Percentiles rank a stretch among this genome's conserved stretches.
These are phyloP conservation scores for Capsicum chinense DNA, from an alignment of 257 asterid species.

Conservation along the genomic window DNA sequence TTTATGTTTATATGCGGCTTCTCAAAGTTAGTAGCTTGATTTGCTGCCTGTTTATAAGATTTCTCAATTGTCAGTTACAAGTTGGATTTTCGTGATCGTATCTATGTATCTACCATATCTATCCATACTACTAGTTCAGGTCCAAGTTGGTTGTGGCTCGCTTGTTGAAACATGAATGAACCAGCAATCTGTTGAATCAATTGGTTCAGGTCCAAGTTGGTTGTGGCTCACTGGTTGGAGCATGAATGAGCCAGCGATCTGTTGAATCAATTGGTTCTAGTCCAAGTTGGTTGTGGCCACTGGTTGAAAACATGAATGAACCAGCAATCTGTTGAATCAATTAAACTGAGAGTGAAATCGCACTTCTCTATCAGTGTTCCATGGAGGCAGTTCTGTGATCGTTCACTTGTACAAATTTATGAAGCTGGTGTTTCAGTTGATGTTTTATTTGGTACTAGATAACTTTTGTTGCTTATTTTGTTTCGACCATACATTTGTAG, in stretches of 20 bases:
- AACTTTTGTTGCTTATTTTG: no score
- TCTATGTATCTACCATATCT: no score
- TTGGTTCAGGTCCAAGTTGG: neutral
- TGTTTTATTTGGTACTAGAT: no score
- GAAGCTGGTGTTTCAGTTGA: no score
- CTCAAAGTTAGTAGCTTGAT: neutral
- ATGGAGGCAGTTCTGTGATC: neutral
- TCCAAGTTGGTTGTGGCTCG: neutral
- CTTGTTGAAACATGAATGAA: neutral
- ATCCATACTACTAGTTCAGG: no score
- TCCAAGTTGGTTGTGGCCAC: neutral
- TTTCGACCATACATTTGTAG: neutral
- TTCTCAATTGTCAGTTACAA: no score
- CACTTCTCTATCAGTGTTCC: neutral
- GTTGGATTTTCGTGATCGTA: no score
- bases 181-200: slow-evolving; percentile 9
- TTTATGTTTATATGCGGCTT: neutral
- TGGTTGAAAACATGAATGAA: neutral
- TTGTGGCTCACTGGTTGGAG: neutral
- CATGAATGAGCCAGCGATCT: neutral
- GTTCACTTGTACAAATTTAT: no score
- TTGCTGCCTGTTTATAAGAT: no score
- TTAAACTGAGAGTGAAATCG: neutral
- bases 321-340: slow-evolving; percentile 1
- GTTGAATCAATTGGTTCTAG: no score